Percentiles rank a stretch among this genome's conserved stretches.
These are phyloP conservation scores for Schwanniomyces polymorphus DNA, from an alignment of 805 yeast species.

Conservation along the genomic window DNA sequence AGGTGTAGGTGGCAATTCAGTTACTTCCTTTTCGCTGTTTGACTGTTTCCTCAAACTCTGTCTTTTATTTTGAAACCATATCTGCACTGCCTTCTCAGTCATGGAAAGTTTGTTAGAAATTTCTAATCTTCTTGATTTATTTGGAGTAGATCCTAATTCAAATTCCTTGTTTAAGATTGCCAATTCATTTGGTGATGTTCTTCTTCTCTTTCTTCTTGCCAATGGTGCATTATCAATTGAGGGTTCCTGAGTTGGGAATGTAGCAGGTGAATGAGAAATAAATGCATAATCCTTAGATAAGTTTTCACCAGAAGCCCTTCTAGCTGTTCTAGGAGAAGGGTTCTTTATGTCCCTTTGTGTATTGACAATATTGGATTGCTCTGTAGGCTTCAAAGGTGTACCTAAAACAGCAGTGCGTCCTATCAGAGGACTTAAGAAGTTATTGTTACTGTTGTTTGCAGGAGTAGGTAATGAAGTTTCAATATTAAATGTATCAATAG, in stretches of 20 bases:
- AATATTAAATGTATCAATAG: slow-evolving; percentile 19
- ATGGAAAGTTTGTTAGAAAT: slow-evolving; percentile 81
- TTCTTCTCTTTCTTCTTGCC: slow-evolving; percentile 91
- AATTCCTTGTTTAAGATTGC: slow-evolving; percentile 81
- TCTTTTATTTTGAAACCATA: slow-evolving; percentile 97
- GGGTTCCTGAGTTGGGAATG: slow-evolving; percentile 82
- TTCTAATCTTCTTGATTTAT: slow-evolving; percentile 68
- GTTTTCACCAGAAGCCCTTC: not conserved
- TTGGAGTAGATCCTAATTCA: slow-evolving; percentile 75
- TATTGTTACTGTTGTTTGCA: not conserved
- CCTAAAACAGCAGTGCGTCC: not conserved
- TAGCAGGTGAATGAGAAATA: slow-evolving; percentile 88
- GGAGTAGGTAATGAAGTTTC: slow-evolving; percentile 4
- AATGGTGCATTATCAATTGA: slow-evolving; percentile 85
- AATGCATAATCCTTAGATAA: slow-evolving; percentile 63
- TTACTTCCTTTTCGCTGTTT: slow-evolving; percentile 36
- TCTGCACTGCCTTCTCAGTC: slow-evolving; percentile 98
- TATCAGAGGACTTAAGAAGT: not conserved
- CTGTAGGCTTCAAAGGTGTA: slow-evolving; percentile 3
- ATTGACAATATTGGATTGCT: slow-evolving; percentile 5
- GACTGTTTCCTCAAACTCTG: slow-evolving; percentile 67
- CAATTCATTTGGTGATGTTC: slow-evolving; percentile 88
- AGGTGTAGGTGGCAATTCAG: slow-evolving; percentile 45
- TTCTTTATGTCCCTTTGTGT: slow-evolving; percentile 1
- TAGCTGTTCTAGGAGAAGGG: not conserved